Base-by-base conservation (phyloP, 2,329 filamentous ascomycete species). In the Calonectria fujianensis region DNA sequence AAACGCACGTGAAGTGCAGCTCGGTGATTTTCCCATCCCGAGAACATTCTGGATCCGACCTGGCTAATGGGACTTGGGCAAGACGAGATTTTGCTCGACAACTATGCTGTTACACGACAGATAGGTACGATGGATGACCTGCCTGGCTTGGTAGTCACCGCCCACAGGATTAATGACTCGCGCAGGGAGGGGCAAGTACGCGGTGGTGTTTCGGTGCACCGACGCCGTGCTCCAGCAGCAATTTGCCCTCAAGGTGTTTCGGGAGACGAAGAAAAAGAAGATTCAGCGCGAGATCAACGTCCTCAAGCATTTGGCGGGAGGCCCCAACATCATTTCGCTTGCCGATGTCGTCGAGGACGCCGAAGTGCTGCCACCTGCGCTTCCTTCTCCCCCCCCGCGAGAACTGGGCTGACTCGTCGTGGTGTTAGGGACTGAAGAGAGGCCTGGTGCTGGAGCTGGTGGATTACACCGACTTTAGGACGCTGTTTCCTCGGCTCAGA, bases 231-330 rank as follows among this genome's bases (percentile, higher is more conserved):
- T 24, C 41, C n/a, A 37, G 16, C 45, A 54, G 29, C 16, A n/a
- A 13, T 63, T 27, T 29, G 65, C 71, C 6, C 31, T 73, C 65
- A 73, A 73, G 41, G 65, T 73, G 27, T 73, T 69, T 32, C 51
- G 51, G 20, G 27, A 64, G 16, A 70, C 10, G n/a, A 45, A 63
- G 24, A 52, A 52, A 8, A 20, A 20, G 20, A 69, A 39, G 29
- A 64, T 69, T 31, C 29, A 50, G 24, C 71, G 71, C 52, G 64
- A 73, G 51, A 39, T 73, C 27, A n/a, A 54, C 13, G 24, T 73
- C 11, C 57, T 73, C 8, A 59, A 51, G 18, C 54, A 37, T 10
- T 31, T 73, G n/a, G 35, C 29, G 16, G 48, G 45, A 16, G 71
- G 71, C 1, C 64, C 66, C 14, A 73, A 73, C 57, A 64, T 73